A percentile compares a stretch with the other conserved stretches of the same genome.
Evolutionary conservation across 2,329 filamentous ascomycete genomes (phyloP).

Genomic region (Alternaria infectoria): DNA sequence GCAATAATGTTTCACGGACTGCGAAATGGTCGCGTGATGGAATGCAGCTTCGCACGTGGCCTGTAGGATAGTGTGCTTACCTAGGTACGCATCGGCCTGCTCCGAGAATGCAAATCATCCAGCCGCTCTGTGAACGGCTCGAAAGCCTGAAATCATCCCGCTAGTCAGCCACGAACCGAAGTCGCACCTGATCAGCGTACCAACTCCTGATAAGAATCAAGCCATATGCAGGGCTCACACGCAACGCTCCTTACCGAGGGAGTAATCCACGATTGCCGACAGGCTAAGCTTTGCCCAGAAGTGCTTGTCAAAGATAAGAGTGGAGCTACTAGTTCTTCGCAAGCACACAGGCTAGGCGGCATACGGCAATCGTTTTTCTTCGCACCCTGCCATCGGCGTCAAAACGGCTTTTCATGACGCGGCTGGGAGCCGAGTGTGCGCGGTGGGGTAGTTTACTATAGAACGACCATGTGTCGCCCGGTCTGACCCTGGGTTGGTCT

Average conservation of each 20-base stretch:
- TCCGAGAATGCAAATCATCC: neutral
- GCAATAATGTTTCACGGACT: neutral
- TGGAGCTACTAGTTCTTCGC: slow-evolving; percentile 13
- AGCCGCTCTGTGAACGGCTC: neutral
- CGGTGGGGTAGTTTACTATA: slow-evolving; percentile 5
- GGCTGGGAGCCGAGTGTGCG: slow-evolving; percentile 6
- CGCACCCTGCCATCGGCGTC: neutral
- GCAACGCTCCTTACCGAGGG: neutral
- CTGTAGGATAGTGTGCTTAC: neutral
- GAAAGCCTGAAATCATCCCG: neutral
- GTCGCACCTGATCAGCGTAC: neutral
- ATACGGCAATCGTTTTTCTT: slow-evolving; percentile 12
- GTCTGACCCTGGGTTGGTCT: neutral
- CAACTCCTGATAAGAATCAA: neutral
- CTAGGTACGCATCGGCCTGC: neutral
- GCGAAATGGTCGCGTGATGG: neutral
- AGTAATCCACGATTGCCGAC: neutral
- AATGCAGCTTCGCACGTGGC: neutral
- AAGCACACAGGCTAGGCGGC: slow-evolving; percentile 11
- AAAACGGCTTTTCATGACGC: slow-evolving; percentile 15
- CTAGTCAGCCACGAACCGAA: neutral
- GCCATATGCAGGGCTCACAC: neutral
- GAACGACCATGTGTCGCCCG: neutral
- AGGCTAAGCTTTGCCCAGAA: slow-evolving; percentile 20
- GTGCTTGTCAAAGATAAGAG: slow-evolving; percentile 27